Base-by-base conservation (phyloP, 1,284 basidiomycete genomes). In the Chalciporus sp. region DNA sequence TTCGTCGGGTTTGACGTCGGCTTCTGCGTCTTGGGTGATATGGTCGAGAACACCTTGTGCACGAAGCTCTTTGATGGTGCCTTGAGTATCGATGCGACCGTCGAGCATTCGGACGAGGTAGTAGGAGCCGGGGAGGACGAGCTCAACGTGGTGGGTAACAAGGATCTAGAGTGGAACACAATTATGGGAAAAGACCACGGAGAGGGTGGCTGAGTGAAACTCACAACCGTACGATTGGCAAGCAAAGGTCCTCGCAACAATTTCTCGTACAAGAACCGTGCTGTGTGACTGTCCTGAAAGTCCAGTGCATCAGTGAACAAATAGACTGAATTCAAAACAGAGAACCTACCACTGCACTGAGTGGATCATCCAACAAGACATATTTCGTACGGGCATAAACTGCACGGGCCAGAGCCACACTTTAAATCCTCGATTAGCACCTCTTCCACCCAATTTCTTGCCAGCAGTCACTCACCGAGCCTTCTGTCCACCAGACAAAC, bases 121-220 rank as follows among this genome's bases (percentile, higher is more conserved):
- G 50, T 81, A 60, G 2, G 84, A 75, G 3, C 76, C 79, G 0
- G 85, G 81, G 6, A 85, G 73, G 19, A 84, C 80, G 2, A 87
- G 76, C 53, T 84, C 81, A 51, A 85, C 80, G 53, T 86, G 84
- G 51, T 87, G 85, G 0, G 86, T 86, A n/a, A 84, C 82, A 12
- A 84, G 72, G 19, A 84, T 67, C 80, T 83, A 47, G 7, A 12
- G 1, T 5, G 26, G 2, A 26, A 16, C 23, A 23, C 6, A 2
- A 48, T 65, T 43, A 55, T 33, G 4, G 12, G 44, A 23, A 27
- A 1, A 6, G 7, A 14, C 31, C 31, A 12, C 10, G 10, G 10
- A 4, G 12, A 31, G 10, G 42, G 10, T 11, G 16, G 17, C 23
- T 3, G 28, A 3, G 37, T 4, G 4, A n/a, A 11, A 70, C 75